Evolutionary conservation across 2,329 filamentous ascomycete species (phyloP).

Genomic region (Byssochlamys sp.): DNA sequence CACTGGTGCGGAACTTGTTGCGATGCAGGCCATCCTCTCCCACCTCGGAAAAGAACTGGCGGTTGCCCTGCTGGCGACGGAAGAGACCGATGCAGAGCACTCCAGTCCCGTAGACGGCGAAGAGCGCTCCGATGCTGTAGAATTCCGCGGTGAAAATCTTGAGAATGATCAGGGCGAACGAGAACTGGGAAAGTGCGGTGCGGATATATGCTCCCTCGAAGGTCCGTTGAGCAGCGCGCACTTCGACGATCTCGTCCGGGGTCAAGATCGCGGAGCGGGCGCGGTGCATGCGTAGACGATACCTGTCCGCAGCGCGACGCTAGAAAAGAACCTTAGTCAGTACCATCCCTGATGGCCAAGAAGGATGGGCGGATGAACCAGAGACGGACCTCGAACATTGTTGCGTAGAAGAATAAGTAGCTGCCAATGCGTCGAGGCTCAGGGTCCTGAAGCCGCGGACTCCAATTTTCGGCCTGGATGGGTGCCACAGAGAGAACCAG

Average conservation of each 20-base stretch:
- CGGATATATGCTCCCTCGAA: slow-evolving; percentile 96
- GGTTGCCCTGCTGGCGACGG: slow-evolving; percentile 80
- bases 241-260: slow-evolving; percentile 76
- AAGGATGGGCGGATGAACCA: not conserved
- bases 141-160: slow-evolving; percentile 97
- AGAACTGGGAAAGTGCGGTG: slow-evolving; percentile 88
- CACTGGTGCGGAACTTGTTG: slow-evolving; percentile 56
- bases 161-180: slow-evolving; percentile 83
- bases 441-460: not conserved
- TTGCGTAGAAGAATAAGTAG: not conserved
- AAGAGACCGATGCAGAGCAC: slow-evolving; percentile 76
- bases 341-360: not conserved
- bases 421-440: not conserved
- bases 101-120: slow-evolving; percentile 80
- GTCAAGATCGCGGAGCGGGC: slow-evolving; percentile 76
- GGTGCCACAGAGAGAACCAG: not conserved
- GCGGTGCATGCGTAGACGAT: slow-evolving; percentile 71
- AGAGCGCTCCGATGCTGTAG: slow-evolving; percentile 91
- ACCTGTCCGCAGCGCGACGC: slow-evolving; percentile 61
- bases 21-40: slow-evolving; percentile 51
- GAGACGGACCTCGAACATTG: not conserved
- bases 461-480: not conserved
- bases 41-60: slow-evolving; percentile 67
- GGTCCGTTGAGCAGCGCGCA: slow-evolving; percentile 86
- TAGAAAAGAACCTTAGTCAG: slow-evolving; percentile 16